Conservation (phyloP, 2,329 filamentous ascomycete species). For the Xylaria polymorpha region DNA sequence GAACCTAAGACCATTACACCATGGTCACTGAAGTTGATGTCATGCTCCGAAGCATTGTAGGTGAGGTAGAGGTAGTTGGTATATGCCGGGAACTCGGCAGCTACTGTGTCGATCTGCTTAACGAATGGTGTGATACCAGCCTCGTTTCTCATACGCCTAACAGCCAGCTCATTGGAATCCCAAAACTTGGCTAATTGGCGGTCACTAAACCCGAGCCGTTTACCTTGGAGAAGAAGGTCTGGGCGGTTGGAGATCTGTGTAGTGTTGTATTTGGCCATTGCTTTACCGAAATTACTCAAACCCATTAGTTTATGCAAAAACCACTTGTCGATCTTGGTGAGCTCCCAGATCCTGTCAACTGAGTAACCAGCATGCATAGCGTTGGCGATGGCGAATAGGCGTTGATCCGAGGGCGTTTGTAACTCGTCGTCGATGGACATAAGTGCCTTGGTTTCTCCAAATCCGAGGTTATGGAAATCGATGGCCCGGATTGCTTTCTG, state of each 20-base stretch:
- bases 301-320: constrained; percentile 93
- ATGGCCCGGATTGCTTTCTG: constrained; percentile 97
- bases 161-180: constrained; percentile 92
- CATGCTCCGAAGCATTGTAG: constrained; percentile 90
- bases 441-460: constrained; percentile 88
- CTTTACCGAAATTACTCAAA: constrained; percentile 87
- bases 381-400: constrained; percentile 96
- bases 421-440: constrained; percentile 97
- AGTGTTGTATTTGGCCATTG: constrained; percentile 74
- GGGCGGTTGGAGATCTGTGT: constrained; percentile 73
- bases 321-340: constrained; percentile 99
- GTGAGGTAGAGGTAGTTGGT: constrained; percentile 98
- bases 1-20: constrained; percentile 97
- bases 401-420: constrained; percentile 96
- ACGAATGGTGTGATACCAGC: constrained; percentile 87
- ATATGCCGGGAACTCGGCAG: constrained; percentile 91
- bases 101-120: constrained; percentile 98
- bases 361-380: constrained; percentile 95
- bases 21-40: constrained; percentile 86
- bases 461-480: constrained; percentile 94
- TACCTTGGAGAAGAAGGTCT: constrained; percentile 81
- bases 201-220: constrained; percentile 94
- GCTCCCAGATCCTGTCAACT: constrained; percentile 96
- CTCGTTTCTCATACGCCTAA: constrained; percentile 86
- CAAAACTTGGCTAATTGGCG: constrained; percentile 93